Percentiles rank a stretch among this genome's conserved stretches.
Evolutionary conservation across 768 basidiomycete genomes (phyloP).

Genomic region (Pleurotus salmoneostramineus): DNA sequence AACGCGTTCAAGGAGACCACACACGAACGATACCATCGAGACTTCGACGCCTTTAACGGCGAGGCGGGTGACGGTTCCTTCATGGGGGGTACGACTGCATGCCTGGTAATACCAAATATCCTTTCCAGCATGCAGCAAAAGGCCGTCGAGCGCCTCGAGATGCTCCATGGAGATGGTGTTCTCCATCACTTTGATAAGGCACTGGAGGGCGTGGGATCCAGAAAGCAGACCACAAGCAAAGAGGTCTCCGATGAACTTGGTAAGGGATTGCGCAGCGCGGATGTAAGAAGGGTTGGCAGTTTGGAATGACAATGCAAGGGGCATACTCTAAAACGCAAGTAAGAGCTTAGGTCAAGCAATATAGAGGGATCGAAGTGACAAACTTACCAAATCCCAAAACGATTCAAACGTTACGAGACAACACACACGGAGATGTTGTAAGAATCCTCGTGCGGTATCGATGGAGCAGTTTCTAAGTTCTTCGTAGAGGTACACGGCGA

Average conservation of each 20-base stretch:
- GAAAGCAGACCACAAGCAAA: slow-evolving; percentile 17
- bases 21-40: neutral
- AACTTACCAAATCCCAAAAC: slow-evolving; percentile 22
- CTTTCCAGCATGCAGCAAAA: slow-evolving; percentile 17
- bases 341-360: neutral
- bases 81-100: neutral
- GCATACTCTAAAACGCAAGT: slow-evolving; percentile 3
- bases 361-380: neutral
- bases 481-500: slow-evolving; percentile 19
- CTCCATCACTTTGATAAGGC: slow-evolving; percentile 17
- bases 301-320: slow-evolving; percentile 11
- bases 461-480: slow-evolving; percentile 11
- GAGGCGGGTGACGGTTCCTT: neutral
- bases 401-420: slow-evolving; percentile 19
- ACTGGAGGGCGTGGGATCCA: slow-evolving; percentile 15
- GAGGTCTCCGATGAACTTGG: slow-evolving; percentile 23
- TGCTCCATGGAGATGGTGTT: slow-evolving; percentile 23
- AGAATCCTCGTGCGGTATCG: slow-evolving; percentile 19
- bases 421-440: slow-evolving; percentile 19
- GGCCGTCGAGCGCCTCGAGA: slow-evolving; percentile 16
- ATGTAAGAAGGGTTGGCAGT: slow-evolving; percentile 15
- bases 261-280: slow-evolving; percentile 15
- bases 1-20: too few relatives aligned
- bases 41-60: neutral
- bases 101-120: neutral